Base-by-base conservation (phyloP, 805 yeast species). In the Komagataella pastoris region DNA sequence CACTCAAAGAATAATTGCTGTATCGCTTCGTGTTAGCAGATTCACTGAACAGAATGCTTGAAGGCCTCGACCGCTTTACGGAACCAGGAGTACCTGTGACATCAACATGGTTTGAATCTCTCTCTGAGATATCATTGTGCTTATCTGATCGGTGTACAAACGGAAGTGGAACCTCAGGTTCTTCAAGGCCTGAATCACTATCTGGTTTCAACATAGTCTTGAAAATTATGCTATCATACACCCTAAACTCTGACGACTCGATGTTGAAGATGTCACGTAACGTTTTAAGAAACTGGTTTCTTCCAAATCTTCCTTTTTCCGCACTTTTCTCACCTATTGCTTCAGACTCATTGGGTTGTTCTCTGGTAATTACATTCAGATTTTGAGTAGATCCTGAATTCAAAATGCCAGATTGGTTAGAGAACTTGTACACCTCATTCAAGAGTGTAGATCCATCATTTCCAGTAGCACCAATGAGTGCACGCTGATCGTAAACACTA, bases 201-300 rank as follows among this genome's bases (percentile, higher is more conserved):
- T 10, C 40, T 30, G 40, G 40, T 30, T 30, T 30, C 40, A 30
- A 30, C 17, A 74, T 62, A 0, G 84, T 71, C 63, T 84, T 85
- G 65, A 85, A 78, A 2, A 83, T 73, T 14, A 85, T 66, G 40
- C 76, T 79, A 49, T 75, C 72, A 30, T 73, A 73, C 44, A 81
- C 71, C 55, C 74, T 80, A 55, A 81, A 79, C 44, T 80, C 70
- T 50, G 73, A 76, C 17, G 79, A 73, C 24, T 80, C 84, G 50
- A 79, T 73, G 55, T 82, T 81, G 59, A 85, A 76, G 2, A 81
- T 71, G 59, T 85, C 90, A 47, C 84, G 71, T 10, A 84, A 74
- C 44, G 73, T 73, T 54, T 74, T 75, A 59, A 81, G 69, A 48
- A 82, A 65, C 3, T 72, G 71, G 56, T 79, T 81, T 52, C 79